Evolutionary conservation across 768 basidiomycete genomes (phyloP), one percentile per base, ranked within the genome.

Genomic region (Auricularia heimuer): DNA sequence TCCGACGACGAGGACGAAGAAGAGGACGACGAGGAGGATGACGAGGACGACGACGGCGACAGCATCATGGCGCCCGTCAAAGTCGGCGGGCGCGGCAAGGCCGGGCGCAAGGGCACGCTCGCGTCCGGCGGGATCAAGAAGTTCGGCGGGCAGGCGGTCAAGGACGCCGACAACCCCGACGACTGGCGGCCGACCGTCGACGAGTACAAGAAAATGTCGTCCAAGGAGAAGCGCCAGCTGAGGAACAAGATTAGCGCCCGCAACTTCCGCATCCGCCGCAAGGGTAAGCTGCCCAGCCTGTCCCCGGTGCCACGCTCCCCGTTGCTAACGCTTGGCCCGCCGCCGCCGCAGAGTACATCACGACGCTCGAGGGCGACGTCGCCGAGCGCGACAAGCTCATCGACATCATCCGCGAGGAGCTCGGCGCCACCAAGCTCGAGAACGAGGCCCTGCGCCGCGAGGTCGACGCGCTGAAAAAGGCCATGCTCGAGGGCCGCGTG

Each of bases 211-310:
- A 98, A 93, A 75, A 90, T 99, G 84, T 85, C 86, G 4, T 89
- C 87, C 71, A 98, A 96, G 78, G 95, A 98, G 79, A 98, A 98
- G 76, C 79, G 97, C 8, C 96, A 98, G 75, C 78, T 98, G 54
- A 75, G 96, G 62, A 99, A 99, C 79, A 99, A 99, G 86, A 94
- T 98, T 70, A 89, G 87, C 68, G 96, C 96, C 0, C 79, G 95
- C 63, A 97, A 96, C 73, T 98, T 98, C 77, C 82, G 96, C n/a
- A 91, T 94, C 35, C 79, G 96, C 44, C 81, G 94, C 74, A 98
- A 98, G 80, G 95, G 92, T 90, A 35, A 60, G 76, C 72, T 64
- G 61, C 62, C 47, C 58, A n/a, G 54, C 54, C 54, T 33, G 0
- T 11, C 29, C 24, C 11, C 29, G 10, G 33, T 47, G 29, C 29